phyloP scores from a whole-genome alignment of 1,284 basidiomycete genomes.

The Agaricales sp. region DNA sequence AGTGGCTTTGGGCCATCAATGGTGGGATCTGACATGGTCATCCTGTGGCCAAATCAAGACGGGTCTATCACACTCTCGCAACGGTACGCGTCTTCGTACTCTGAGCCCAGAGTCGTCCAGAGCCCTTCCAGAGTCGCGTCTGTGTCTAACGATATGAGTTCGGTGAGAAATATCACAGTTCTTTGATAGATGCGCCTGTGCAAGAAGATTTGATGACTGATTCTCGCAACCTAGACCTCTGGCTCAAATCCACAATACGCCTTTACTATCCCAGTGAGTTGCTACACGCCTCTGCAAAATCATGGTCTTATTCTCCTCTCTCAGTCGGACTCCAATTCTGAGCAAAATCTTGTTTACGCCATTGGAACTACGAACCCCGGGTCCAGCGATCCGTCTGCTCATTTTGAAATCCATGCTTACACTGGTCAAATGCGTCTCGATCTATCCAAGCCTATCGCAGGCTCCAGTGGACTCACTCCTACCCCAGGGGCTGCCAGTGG shows the following conservation, averaged over 20 bases:
- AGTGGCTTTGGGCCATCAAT: conserved; percentile 48
- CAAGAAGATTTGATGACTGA: conserved; percentile 7
- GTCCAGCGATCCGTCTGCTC: conserved; percentile 24
- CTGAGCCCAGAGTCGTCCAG: conserved; percentile 37
- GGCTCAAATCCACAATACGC: conserved; percentile 27
- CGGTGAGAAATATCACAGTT: conserved; percentile 20
- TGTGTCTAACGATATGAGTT: conserved; percentile 23
- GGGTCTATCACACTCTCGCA: conserved; percentile 50
- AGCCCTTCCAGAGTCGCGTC: conserved; percentile 40
- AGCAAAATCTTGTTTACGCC: conserved; percentile 38
- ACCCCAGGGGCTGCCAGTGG: conserved; percentile 4
- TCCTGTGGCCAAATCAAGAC: conserved; percentile 53
- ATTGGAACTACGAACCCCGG: conserved; percentile 31
- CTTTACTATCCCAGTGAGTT: conserved; percentile 38
- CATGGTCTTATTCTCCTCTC: neutral
- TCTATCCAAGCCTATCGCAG: conserved; percentile 25
- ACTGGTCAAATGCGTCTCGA: conserved; percentile 27
- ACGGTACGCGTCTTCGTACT: conserved; percentile 32
- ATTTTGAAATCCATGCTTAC: conserved; percentile 30
- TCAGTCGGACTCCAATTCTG: conserved; percentile 25
- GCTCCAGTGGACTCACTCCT: conserved; percentile 10
- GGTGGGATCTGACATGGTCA: conserved; percentile 47
- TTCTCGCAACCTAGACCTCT: conserved; percentile 25
- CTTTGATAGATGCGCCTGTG: neutral
- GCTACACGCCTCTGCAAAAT: neutral